A percentile compares a stretch with the other conserved stretches of the same genome.
These are phyloP conservation scores for Takakia lepidozioides DNA, from an alignment of 225 moss, liverwort and hornwort genomes.

Conservation along the genomic window DNA sequence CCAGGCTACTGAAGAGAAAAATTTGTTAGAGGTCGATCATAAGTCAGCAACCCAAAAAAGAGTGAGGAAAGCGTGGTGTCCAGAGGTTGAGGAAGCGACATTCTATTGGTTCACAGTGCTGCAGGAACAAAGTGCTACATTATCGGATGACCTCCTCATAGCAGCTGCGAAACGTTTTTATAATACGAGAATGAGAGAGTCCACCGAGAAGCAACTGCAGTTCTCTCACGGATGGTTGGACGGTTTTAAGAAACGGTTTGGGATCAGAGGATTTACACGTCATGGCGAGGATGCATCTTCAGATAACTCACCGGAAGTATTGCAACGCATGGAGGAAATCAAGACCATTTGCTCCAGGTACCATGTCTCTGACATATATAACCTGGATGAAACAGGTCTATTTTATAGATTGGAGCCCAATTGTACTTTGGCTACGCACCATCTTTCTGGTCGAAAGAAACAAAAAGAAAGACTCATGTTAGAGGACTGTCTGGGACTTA, in stretches of 20 bases:
- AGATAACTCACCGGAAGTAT: background rate
- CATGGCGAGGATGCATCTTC: background rate
- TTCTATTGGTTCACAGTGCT: background rate
- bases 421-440: background rate
- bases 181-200: background rate
- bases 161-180: background rate
- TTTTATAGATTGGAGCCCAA: background rate
- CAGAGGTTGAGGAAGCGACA: background rate
- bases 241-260: too few relatives aligned
- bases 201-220: background rate
- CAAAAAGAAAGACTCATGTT: background rate
- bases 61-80: background rate
- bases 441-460: background rate
- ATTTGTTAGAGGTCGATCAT: background rate
- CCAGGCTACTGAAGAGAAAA: background rate
- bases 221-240: background rate
- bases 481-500: too few relatives aligned
- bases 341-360: background rate
- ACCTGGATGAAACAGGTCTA: background rate
- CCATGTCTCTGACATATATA: background rate
- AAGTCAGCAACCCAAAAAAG: background rate
- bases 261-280: background rate
- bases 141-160: background rate
- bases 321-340: background rate
- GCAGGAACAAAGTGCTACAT: background rate